Base-by-base conservation (phyloP, 441 rosid species). In the Bocquillonia castaneifolia region DNA sequence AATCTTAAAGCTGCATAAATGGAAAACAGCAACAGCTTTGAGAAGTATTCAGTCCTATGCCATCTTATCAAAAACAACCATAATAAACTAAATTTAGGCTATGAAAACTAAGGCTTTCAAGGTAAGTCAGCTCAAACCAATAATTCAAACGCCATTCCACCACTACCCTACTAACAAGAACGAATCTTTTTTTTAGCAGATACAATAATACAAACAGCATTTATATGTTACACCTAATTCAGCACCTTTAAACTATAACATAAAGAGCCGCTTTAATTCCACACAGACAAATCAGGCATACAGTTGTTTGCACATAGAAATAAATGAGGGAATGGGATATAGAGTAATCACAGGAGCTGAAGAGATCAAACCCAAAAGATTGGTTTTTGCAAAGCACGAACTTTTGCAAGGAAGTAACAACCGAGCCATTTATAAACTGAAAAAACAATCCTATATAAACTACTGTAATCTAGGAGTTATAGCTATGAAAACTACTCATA, bases 401-500 rank as follows among this genome's bases (percentile, higher is more conserved):
- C 87, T 85, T 83, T 84, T 87, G 86, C 86, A 81, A 1, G 93
- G 95, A 68, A 84, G 83, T 74, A 92, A 82, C 87, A 91, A 82
- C 59, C 93, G 84, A 80, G 94, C 89, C 97, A 93, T 93, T 73
- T 71, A 57, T 31, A 71, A 67, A 66, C 34, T 53, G 25, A 69
- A 5, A 22, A 66, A 69, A 47, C 59, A 0, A 23, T 34, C 72
- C 44, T 22, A 45, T 42, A 65, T 31, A 22, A 47, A 34, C 73
- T 52, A 47, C 23, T 34, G 44, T 54, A 45, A 55, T 48, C 58
- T 57, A 48, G 48, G 8, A 29, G 47, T 60, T 17, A 45, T 14
- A 22, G 47, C 40, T 17, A 50, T 53, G 58, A 48, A 28, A 28
- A 22, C 40, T 13, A 59, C n/a, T 3, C 14, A 8, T 29, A 66